These are phyloP conservation scores for Globisporangium canariense DNA, from an alignment of 352 stramenopile species.

Conservation along the genomic window DNA sequence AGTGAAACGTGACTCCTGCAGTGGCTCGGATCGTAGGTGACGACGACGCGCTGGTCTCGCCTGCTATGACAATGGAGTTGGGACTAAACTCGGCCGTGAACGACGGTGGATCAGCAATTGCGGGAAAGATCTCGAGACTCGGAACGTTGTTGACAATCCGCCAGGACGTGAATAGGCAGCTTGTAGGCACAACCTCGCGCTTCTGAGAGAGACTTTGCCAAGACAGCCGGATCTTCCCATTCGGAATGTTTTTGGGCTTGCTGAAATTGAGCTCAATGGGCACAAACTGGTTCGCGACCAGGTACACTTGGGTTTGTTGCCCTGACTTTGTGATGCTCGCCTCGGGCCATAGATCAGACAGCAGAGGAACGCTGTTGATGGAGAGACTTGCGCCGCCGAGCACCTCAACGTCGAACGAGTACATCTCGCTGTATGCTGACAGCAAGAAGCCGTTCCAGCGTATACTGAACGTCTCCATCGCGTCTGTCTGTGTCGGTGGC, in stretches of 20 bases:
- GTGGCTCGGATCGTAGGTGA: slow-evolving; percentile 12
- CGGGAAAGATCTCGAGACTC: slow-evolving; percentile 35
- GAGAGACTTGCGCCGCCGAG: slow-evolving; percentile 31
- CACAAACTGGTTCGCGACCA: slow-evolving; percentile 40
- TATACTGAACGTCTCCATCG: slow-evolving; percentile 52
- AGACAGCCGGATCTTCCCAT: slow-evolving; percentile 32
- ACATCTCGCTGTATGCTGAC: slow-evolving; percentile 49
- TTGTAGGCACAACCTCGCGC: slow-evolving; percentile 36
- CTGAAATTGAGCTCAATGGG: slow-evolving; percentile 47
- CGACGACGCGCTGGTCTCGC: not conserved
- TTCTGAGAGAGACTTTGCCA: slow-evolving; percentile 60
- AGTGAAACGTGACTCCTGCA: slow-evolving; percentile 22
- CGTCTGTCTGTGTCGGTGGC: slow-evolving; percentile 29
- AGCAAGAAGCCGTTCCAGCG: slow-evolving; percentile 52
- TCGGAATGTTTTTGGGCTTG: slow-evolving; percentile 33
- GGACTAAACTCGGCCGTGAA: slow-evolving; percentile 39
- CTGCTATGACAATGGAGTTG: not conserved
- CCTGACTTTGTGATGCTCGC: slow-evolving; percentile 14
- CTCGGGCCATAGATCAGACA: slow-evolving; percentile 22
- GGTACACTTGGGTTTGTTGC: slow-evolving; percentile 13
- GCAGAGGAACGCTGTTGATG: slow-evolving; percentile 17
- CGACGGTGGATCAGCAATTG: slow-evolving; percentile 20
- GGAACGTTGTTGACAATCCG: slow-evolving; percentile 56
- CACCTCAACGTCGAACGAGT: slow-evolving; percentile 44
- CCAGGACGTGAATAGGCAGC: slow-evolving; percentile 49